phyloP scores from a whole-genome alignment of 306 rosid species.

The Sicyos baderoa region DNA sequence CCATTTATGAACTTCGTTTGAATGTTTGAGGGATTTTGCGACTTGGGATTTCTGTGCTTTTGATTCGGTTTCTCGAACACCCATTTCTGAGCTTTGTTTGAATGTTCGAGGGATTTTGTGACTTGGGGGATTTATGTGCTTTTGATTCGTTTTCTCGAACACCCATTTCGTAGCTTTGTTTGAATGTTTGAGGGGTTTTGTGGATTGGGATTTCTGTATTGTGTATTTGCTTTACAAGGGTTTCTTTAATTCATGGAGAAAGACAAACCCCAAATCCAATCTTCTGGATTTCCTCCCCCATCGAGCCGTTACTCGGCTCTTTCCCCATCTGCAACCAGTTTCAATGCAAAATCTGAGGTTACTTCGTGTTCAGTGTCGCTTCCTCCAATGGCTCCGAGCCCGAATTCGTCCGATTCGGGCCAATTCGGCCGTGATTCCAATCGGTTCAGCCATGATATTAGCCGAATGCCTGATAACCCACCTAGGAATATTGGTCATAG shows the following conservation, averaged over 20 bases:
- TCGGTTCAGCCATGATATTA: slow-evolving; percentile 86
- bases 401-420: slow-evolving; percentile 37
- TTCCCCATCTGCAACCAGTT: slow-evolving; percentile 39
- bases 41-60: neutral
- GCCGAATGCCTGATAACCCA: slow-evolving; percentile 85
- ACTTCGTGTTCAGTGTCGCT: slow-evolving; percentile 32
- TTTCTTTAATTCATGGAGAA: slow-evolving; percentile 45
- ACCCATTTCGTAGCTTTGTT: neutral
- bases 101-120: too few species aligned
- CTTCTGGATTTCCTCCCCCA: slow-evolving; percentile 66
- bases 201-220: neutral
- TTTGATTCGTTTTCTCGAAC: neutral
- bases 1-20: neutral
- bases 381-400: slow-evolving; percentile 52
- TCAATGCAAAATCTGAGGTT: slow-evolving; percentile 65
- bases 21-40: neutral
- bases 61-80: too few species aligned
- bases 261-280: slow-evolving; percentile 52
- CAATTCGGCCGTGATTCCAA: slow-evolving; percentile 53
- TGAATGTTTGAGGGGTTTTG: neutral
- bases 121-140: neutral
- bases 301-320: slow-evolving; percentile 55
- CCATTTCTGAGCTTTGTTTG: too few species aligned
- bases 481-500: slow-evolving; percentile 78
- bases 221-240: slow-evolving; percentile 8